A percentile compares a stretch with the other conserved stretches of the same genome.
Evolutionary conservation across 2,329 filamentous ascomycete genomes (phyloP).

Genomic region (Boeremia lycopersici): DNA sequence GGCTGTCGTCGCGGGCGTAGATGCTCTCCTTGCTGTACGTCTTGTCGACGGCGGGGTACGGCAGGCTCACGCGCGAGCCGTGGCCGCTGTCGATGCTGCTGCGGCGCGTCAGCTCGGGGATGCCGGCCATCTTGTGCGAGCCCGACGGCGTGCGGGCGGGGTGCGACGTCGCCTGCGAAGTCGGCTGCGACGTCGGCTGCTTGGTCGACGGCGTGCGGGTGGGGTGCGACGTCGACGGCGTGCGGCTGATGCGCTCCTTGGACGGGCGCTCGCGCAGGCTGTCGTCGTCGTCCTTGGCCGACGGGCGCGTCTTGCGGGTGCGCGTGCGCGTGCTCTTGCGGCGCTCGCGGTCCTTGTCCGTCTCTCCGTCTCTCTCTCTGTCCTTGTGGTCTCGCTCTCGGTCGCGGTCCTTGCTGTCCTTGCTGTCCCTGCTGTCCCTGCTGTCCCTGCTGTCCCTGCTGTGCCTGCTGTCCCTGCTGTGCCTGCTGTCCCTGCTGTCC

Average conservation of each 20-base stretch:
- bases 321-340: conserved; percentile 28
- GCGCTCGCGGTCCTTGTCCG: conserved; percentile 20
- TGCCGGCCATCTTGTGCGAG: conserved; percentile 44
- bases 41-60: conserved; percentile 87
- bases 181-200: neutral
- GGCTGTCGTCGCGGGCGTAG: conserved; percentile 57
- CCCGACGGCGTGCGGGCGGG: neutral
- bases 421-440: too few relatives aligned
- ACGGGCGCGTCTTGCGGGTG: conserved; percentile 40
- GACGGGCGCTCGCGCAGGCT: conserved; percentile 29
- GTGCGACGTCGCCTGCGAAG: neutral
- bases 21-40: conserved; percentile 89
- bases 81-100: conserved; percentile 42
- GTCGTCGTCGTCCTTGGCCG: conserved; percentile 15
- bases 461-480: conserved; percentile 8
- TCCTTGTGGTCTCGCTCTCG: conserved; percentile 18
- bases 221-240: neutral
- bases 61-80: conserved; percentile 54
- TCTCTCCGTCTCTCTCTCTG: conserved; percentile 35
- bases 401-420: conserved; percentile 10
- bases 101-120: conserved; percentile 56
- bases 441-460: neutral
- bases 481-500: too few relatives aligned
- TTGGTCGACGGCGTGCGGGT: neutral
- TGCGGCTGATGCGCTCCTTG: conserved; percentile 31